Base-by-base conservation (phyloP, 192 early-diverging fungal species). In the Diversispora eburnea region DNA sequence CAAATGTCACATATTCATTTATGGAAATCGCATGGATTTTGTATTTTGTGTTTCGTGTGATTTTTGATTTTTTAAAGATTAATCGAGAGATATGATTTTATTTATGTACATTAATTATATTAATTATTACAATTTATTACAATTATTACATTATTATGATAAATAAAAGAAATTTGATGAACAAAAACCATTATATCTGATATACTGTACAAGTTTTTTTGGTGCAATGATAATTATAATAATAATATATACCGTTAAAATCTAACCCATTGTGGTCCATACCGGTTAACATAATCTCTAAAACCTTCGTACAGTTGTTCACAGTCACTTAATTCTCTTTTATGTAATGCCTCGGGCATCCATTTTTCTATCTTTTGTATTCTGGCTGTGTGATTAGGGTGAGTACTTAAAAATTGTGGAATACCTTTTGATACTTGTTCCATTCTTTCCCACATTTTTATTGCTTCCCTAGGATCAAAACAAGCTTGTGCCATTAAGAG, bases 401-500 rank as follows among this genome's bases (percentile, higher is more conserved):
- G 96, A 3, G 96, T 98, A 67, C 85, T 90, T 63, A 94, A 77
- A 72, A 93, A 94, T 75, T 91, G 82, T 8, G 81, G 77, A 3
- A 75, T 58, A 1, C 48, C 72, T 0, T 74, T 67, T 59, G 88
- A 83, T 13, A 48, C 56, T 5, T 56, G 8, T 12, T 70, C 51
- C 95, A 96, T 98, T 9, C 93, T 79, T 78, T 88, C 70, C 97
- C 97, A 99, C 75, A 99, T 81, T 7, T 78, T 78, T 0, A 90
- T 81, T 20, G 94, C 93, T 72, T 91, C 88, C 10, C 69, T 71
- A 1, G 97, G 97, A 76, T 97, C 87, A 77, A 91, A 99, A 77
- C 97, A 99, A 39, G 97, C 97, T 66, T 90, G 85, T 4, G 95
- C 88, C 94, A 97, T 95, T 15, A 99, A 81, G 57, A 85, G 68